phyloP scores from a whole-genome alignment of 257 asterid species.

The Solanum medicagineum region DNA sequence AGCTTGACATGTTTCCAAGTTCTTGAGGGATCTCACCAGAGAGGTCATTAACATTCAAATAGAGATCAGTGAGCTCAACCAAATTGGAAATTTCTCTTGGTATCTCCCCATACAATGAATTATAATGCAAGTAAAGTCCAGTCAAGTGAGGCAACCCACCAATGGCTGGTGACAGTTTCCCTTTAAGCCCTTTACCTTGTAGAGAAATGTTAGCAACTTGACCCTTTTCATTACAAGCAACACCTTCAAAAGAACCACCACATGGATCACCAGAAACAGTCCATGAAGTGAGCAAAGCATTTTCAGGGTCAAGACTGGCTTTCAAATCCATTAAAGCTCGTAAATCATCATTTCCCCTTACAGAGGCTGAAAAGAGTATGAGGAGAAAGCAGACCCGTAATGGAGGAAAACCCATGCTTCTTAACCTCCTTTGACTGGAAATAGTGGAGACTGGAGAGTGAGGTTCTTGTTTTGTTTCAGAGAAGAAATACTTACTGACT shows the following conservation, averaged over 20 bases:
- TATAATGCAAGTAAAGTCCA: conserved; percentile 81
- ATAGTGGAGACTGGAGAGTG: neutral
- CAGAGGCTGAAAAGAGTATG: conserved; percentile 20
- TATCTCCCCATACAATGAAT: conserved; percentile 59
- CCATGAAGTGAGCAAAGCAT: conserved; percentile 55
- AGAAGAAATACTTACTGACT: neutral
- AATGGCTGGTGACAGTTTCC: conserved; percentile 62
- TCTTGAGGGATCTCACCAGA: conserved; percentile 75
- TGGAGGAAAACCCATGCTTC: conserved; percentile 29
- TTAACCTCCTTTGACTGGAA: neutral
- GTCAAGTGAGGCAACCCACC: conserved; percentile 61
- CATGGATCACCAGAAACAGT: conserved; percentile 56
- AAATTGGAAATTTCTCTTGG: conserved; percentile 54
- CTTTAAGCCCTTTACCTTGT: conserved; percentile 85
- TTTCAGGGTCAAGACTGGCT: conserved; percentile 70
- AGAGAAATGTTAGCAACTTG: conserved; percentile 72
- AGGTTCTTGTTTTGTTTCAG: neutral
- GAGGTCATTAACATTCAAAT: conserved; percentile 69
- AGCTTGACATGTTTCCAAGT: conserved; percentile 54
- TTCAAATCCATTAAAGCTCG: conserved; percentile 50
- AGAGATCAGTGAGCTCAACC: conserved; percentile 59
- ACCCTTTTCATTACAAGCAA: conserved; percentile 64
- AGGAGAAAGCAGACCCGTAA: conserved; percentile 7
- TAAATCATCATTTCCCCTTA: conserved; percentile 31
- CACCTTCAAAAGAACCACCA: conserved; percentile 65